Evolutionary conservation across 768 basidiomycete species (phyloP), one percentile per base, ranked within the genome.

Genomic region (Gloeostereum incarnatum): DNA sequence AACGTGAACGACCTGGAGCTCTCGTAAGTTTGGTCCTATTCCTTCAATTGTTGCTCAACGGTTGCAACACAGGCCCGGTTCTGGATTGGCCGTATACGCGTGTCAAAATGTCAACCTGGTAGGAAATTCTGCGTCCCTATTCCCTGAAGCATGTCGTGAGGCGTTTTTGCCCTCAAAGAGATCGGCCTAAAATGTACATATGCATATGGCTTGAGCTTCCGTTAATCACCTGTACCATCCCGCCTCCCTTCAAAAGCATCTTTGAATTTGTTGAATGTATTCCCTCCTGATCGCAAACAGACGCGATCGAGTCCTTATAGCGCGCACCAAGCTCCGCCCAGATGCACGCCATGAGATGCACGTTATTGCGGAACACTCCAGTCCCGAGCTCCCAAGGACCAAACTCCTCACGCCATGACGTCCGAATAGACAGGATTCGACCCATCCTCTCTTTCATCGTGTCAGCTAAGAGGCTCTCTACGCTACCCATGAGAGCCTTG

Each of bases 351-450:
- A 77, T 60, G 19, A 56, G 52, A 26, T 49, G 39, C 20, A 73
- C 61, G 20, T 58, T 53, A 46, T 76, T 76, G 23, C 50, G 53
- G 48, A 76, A 77, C 5, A 69, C 75, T 2, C 75, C 74, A 1
- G 75, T 75, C 6, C 75, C 74, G 48, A 73, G 76, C n/a, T n/a
- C n/a, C n/a, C n/a, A n/a, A 50, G 66, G 66, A 14, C 75, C 74
- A 11, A 77, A 51, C 1, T 76, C 64, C 37, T 76, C 35, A 41
- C 65, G 58, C 44, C 55, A 59, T 23, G 66, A 62, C 5, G 65
- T 63, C 34, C 64, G 61, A 25, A 54, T 55, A 54, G 75, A 69
- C 16, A 77, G 46, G 22, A 76, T 58, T 31, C 75, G 66, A 3
- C 53, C 68, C 73, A 77, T 76, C 13, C 74, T 63, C 52, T 77